A percentile compares a stretch with the other conserved stretches of the same genome.
phyloP scores from a whole-genome alignment of 1,139 yeast species.

The Lodderomyces orthopsilosis region DNA sequence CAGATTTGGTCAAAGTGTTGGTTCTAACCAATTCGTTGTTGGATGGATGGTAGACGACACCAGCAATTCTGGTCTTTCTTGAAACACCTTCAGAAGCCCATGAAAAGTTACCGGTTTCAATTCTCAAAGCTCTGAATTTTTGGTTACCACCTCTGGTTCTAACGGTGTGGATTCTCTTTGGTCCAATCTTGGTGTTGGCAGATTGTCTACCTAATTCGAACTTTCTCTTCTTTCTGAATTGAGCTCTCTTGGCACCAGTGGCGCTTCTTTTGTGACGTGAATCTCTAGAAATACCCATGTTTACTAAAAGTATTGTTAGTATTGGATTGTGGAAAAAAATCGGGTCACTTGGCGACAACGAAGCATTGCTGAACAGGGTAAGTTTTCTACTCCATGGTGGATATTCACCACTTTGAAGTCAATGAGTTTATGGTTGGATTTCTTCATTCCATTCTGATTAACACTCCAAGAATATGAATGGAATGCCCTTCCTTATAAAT shows the following conservation, averaged over 20 bases:
- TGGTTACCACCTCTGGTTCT: conserved; percentile 99
- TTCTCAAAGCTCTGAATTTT: conserved; percentile 99
- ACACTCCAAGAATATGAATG: no score
- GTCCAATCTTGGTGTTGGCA: conserved; percentile 98
- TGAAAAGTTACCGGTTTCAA: conserved; percentile 99
- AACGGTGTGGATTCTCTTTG: conserved; percentile 98
- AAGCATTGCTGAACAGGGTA: no score
- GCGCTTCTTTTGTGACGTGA: conserved; percentile 99
- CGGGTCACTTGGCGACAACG: background rate
- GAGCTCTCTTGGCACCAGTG: conserved; percentile 99
- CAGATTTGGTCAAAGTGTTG: conserved; percentile 98
- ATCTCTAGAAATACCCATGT: conserved; percentile 99
- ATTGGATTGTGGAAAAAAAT: conserved; percentile 7
- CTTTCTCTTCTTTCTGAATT: conserved; percentile 99
- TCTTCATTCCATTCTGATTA: no score
- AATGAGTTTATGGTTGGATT: no score
- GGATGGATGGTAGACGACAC: conserved; percentile 98
- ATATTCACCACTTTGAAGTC: no score
- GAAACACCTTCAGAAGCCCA: conserved; percentile 99
- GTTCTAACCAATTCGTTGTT: conserved; percentile 99
- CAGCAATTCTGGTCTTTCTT: conserved; percentile 98
- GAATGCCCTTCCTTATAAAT: no score
- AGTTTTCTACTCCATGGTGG: no score
- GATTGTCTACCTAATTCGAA: conserved; percentile 99
- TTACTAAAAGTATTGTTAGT: conserved; percentile 27